Percentiles rank a stretch among this genome's conserved stretches.
phyloP scores from a whole-genome alignment of 1,284 basidiomycete genomes.

The Ceratobasidium theobromae region DNA sequence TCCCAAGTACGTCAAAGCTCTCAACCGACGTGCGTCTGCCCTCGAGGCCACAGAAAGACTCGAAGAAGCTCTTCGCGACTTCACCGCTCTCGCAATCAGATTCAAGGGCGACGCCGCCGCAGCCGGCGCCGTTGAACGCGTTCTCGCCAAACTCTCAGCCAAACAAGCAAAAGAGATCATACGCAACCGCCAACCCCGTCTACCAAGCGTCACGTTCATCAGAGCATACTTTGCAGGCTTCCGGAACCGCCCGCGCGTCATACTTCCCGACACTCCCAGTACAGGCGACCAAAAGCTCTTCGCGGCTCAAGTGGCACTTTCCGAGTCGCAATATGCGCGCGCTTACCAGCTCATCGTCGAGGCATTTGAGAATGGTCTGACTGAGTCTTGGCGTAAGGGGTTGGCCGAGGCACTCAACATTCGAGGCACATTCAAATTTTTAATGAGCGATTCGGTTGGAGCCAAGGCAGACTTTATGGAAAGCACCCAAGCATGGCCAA shows the following conservation, averaged over 20 bases:
- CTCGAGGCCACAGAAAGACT: conserved; percentile 76
- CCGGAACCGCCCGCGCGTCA: conserved; percentile 77
- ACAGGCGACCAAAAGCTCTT: conserved; percentile 83
- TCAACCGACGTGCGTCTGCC: conserved; percentile 90
- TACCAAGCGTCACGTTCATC: conserved; percentile 77
- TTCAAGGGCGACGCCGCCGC: conserved; percentile 87
- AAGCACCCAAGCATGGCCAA: conserved; percentile 71
- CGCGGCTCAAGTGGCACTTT: conserved; percentile 80
- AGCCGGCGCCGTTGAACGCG: conserved; percentile 86
- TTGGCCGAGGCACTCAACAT: conserved; percentile 91
- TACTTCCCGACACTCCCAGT: conserved; percentile 73
- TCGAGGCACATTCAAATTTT: conserved; percentile 96
- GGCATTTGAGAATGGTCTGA: conserved; percentile 82
- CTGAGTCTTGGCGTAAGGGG: conserved; percentile 62
- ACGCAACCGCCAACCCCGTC: conserved; percentile 72
- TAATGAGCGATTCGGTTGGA: conserved; percentile 81
- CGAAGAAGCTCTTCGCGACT: conserved; percentile 84
- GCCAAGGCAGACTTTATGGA: conserved; percentile 85
- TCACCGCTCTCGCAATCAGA: conserved; percentile 92
- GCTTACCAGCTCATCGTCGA: conserved; percentile 82
- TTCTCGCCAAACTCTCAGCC: conserved; percentile 81
- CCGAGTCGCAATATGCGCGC: conserved; percentile 85
- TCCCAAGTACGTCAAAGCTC: conserved; percentile 87
- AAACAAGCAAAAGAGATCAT: conserved; percentile 75
- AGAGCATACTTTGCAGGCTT: conserved; percentile 97